These are phyloP conservation scores for Melastoma malabathricum DNA, from an alignment of 345 rosid species.

Conservation along the genomic window DNA sequence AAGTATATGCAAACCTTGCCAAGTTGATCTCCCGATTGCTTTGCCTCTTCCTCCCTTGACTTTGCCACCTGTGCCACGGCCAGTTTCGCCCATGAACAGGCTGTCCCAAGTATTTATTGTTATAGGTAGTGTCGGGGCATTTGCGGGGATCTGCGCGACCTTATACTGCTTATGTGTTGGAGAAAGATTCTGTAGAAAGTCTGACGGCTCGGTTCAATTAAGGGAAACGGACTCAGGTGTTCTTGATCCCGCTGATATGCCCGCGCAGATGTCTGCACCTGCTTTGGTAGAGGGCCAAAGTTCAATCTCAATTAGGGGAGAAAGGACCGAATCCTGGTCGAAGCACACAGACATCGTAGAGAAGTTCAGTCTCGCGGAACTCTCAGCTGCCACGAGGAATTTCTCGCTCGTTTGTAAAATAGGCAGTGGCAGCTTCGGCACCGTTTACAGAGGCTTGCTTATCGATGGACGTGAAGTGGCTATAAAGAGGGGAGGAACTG, in stretches of 20 bases:
- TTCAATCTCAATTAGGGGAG: slow-evolving; percentile 7
- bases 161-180: slow-evolving; percentile 22
- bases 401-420: slow-evolving; percentile 35
- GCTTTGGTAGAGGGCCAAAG: slow-evolving; percentile 15
- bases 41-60: slow-evolving; percentile 24
- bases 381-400: slow-evolving; percentile 24
- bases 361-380: slow-evolving; percentile 29
- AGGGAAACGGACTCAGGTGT: neutral
- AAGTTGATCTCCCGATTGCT: slow-evolving; percentile 27
- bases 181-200: neutral
- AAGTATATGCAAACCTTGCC: slow-evolving; percentile 40
- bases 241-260: slow-evolving; percentile 7
- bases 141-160: slow-evolving; percentile 28
- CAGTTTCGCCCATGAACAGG: slow-evolving; percentile 11
- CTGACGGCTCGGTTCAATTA: neutral
- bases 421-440: slow-evolving; percentile 52
- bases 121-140: slow-evolving; percentile 35
- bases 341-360: slow-evolving; percentile 19
- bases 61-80: slow-evolving; percentile 7
- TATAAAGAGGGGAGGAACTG: slow-evolving; percentile 37
- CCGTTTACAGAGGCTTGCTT: slow-evolving; percentile 38
- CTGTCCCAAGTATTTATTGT: slow-evolving; percentile 20
- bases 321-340: slow-evolving; percentile 28
- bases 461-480: slow-evolving; percentile 44
- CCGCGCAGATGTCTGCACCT: slow-evolving; percentile 11